Evolutionary conservation across 179 eudicot species (phyloP), one percentile per base, ranked within the genome.

Genomic region (Spinacia oleracea): DNA sequence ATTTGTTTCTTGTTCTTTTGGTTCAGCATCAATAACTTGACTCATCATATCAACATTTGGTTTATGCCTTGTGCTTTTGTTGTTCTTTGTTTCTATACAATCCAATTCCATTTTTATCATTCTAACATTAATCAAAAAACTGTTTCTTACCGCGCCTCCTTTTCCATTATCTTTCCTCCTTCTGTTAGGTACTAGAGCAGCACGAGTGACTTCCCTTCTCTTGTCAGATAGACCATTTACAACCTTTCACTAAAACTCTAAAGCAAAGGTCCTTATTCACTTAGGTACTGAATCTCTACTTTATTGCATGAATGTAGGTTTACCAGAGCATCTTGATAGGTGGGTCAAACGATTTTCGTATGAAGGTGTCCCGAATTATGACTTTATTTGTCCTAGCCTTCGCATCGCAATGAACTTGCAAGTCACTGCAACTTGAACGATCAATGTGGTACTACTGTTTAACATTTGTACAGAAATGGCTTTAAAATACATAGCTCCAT

Each of bases 221-320:
- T 65, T 35, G 43, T 74, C 34, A 58, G 77, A 59, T 10, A 7
- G 50, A 38, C n/a, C 29, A 53, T 42, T 59, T 68, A 55, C 74
- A 77, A 55, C 55, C 29, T 56, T 58, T 40, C 6, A 38, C 35
- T 31, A 72, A 32, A 32, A 60, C 43, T 78, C 59, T 29, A 77
- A 77, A 77, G 73, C 56, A 34, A 40, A 79, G 58, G 78, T 53
- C 29, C 45, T 66, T 51, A 55, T 80, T 56, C 29, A 70, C 72
- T 55, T 38, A 72, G 67, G 29, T 78, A 48, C 14, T 65, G 67
- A 50, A 62, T 79, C 72, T 27, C 68, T 10, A 69, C 67, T 62
- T 79, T 62, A 46, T 50, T 72, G 25, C 8, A 73, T 71, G 62
- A 42, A 59, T 46, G 0, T 50, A 51, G 10, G 58, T 10, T 73